These are phyloP conservation scores for Musa troglodytarum DNA, from an alignment of 176 grass and related monocot genomes.

Conservation along the genomic window DNA sequence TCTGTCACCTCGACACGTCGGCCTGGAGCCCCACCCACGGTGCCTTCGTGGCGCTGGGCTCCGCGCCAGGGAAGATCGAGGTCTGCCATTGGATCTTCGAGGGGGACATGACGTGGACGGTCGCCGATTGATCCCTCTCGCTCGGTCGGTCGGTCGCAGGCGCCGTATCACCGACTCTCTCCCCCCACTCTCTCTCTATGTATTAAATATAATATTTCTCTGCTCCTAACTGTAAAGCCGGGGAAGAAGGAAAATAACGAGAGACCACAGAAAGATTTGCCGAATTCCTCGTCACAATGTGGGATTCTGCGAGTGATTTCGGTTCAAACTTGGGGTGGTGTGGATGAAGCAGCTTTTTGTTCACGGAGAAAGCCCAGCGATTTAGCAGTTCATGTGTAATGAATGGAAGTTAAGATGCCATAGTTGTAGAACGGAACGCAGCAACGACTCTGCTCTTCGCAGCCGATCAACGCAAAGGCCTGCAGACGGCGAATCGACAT, in stretches of 20 bases:
- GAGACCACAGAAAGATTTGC: background rate
- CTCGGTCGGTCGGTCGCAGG: background rate
- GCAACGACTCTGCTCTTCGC: background rate
- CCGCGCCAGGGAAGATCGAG: slow-evolving; percentile 2
- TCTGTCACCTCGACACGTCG: slow-evolving; percentile 17
- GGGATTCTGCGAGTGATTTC: background rate
- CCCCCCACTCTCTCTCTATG: background rate
- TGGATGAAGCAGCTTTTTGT: background rate
- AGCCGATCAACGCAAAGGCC: background rate
- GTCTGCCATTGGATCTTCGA: slow-evolving; percentile 17
- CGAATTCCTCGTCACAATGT: background rate
- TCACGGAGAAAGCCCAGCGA: background rate
- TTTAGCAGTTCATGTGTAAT: no score
- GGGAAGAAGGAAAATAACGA: slow-evolving; percentile 5
- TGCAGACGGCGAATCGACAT: no score
- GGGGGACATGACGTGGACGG: slow-evolving; percentile 16
- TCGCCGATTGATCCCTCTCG: slow-evolving; percentile 2
- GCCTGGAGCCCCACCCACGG: slow-evolving; percentile 9
- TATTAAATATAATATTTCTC: background rate
- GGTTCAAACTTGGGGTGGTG: background rate
- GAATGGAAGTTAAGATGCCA: background rate
- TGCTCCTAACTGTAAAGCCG: background rate
- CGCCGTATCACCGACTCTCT: background rate
- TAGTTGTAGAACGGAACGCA: background rate
- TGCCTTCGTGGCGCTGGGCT: slow-evolving; percentile 7